Base-by-base conservation (phyloP, 1,139 yeast species). In the Yamadazyma aaseri region DNA sequence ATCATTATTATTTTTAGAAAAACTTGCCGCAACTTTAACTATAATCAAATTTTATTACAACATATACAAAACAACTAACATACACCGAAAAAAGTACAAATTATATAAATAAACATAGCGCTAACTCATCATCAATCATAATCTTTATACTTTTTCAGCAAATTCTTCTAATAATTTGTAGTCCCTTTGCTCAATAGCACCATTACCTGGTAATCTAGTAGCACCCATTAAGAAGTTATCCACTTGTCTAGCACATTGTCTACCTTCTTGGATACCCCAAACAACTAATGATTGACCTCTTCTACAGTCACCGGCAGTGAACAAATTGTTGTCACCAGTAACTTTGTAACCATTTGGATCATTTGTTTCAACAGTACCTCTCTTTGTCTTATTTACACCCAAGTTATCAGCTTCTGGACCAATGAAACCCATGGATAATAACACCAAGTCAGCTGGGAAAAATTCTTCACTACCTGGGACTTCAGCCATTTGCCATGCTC, bases 401-500 rank as follows among this genome's bases (percentile, higher is more conserved):
- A 87, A 72, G 47, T 84, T 79, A 52, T 85, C 87, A 33, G 94
- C 76, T 53, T 92, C 97, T 28, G 98, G 97, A 9, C 98, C 98
- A 59, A 89, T 78, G 60, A 92, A 92, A 44, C 98, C 98, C 97
- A 92, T 92, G 3, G 97, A 89, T 51, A 92, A 73, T 51, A 92
- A 73, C 15, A 92, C 97, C 49, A 92, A 76, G 52, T 92, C 97
- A 35, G 97, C 97, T 45, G 92, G 89, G 80, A 87, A 90, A 50
- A 84, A 73, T 55, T 89, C 96, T 59, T 92, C 97, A 44, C 92
- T 81, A 35, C 92, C 94, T 42, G 97, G 97, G 47, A 89, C 81
- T 66, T 92, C 97, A 45, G 92, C 86, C 98, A 92, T 92, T 65
- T 90, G 97, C 97, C 98, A 92, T 22, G 95, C 97, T 14, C 97